Percentiles rank a stretch among this genome's conserved stretches.
Evolutionary conservation across 2,329 filamentous ascomycete genomes (phyloP).

Genomic region (Scytalidium sp.): DNA sequence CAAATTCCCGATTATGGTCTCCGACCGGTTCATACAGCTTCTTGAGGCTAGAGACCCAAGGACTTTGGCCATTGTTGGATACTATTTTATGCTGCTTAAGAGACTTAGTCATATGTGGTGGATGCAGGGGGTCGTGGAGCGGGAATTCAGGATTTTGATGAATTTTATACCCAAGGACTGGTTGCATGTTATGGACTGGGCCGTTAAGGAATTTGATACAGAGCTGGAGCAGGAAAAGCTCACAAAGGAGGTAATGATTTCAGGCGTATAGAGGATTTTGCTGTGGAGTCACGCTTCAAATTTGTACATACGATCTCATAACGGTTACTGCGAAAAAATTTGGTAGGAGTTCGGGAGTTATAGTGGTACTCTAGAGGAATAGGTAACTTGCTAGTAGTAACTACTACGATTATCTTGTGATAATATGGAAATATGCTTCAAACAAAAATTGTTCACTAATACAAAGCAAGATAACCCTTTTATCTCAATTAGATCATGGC

Average conservation of each 20-base stretch:
- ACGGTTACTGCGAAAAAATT: background rate
- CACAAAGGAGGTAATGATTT: background rate
- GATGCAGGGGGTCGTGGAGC: constrained; percentile 60
- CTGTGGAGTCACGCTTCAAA: no score
- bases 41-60: constrained; percentile 57
- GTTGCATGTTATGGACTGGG: constrained; percentile 17
- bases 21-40: constrained; percentile 54
- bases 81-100: constrained; percentile 65
- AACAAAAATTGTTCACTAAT: no score
- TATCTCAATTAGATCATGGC: no score
- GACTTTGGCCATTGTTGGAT: constrained; percentile 61
- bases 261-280: background rate
- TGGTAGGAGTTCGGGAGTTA: background rate
- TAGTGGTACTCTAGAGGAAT: background rate
- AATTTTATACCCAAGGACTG: constrained; percentile 14
- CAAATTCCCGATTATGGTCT: constrained; percentile 62
- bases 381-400: no score
- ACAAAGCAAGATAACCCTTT: no score
- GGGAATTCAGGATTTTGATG: constrained; percentile 54
- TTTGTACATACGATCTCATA: no score
- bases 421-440: no score
- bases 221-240: background rate
- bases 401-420: no score
- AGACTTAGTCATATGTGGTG: constrained; percentile 63
- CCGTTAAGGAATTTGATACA: constrained; percentile 9